Evolutionary conservation across 164 flowering plant species (phyloP), one percentile per base, ranked within the genome.

Genomic region (Brasenia schreberi): DNA sequence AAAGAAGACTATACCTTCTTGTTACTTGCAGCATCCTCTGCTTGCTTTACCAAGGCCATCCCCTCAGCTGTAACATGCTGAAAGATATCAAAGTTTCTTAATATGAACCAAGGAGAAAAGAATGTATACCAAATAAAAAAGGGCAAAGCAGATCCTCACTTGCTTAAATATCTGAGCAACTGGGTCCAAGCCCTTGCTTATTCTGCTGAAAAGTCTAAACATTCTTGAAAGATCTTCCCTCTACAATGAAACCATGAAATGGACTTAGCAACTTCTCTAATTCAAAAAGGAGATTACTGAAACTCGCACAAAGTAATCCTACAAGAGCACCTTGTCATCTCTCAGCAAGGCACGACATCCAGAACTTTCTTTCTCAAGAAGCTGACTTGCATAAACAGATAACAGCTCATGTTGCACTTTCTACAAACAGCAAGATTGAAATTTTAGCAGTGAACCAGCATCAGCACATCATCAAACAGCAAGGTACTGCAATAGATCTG

Each of bases 61-160:
- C 98, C 98, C 78, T 93, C 95, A 64, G 85, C 88, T 67, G 91
- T 85, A 70, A 93, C 88, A 82, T 90, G 98, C 98, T 93, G 87
- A 75, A 83, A 64, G 42, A 65, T 10, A 49, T 6, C 52, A 42
- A 6, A 66, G 14, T 52, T 19, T 5, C 42, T 67, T 42, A 67
- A 60, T n/a, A 60, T 7, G n/a, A 60, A 12, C 6, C 61, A 61
- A 63, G 45, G 12, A 39, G 33, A 43, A 59, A 68, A 45, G 14
- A 19, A 11, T 61, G 71, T 59, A 42, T 19, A 61, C 33, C 19
- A 45, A 12, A 59, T 19, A 64, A n/a, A 19, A 9, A 59, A 19
- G n/a, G 39, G 10, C 43, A 10, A 33, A 5, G 27, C n/a, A 1
- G 42, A 64, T n/a, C 69, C 72, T n/a, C 19, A 93, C 98, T 93